phyloP scores from a whole-genome alignment of 2,329 filamentous ascomycete species.

The Aspergillus persii region DNA sequence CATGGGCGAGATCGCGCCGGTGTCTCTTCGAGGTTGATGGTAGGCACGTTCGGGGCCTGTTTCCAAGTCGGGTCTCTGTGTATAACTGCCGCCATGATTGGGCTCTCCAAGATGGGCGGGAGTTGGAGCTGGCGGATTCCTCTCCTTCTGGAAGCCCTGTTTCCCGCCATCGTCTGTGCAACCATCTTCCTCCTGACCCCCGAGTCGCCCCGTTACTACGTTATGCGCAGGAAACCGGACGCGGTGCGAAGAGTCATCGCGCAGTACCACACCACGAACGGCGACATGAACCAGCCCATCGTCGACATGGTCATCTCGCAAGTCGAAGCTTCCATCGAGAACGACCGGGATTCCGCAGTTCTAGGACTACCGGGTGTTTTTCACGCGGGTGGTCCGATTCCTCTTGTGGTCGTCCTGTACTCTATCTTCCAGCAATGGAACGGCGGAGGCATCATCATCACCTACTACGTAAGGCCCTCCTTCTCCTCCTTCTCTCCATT shows the following conservation, averaged over 20 bases:
- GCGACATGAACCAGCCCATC: conserved; percentile 41
- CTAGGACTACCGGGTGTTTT: conserved; percentile 50
- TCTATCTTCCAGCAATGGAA: conserved; percentile 50
- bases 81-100: conserved; percentile 46
- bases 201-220: conserved; percentile 37
- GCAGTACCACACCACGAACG: conserved; percentile 44
- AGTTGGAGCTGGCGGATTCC: conserved; percentile 41
- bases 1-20: conserved; percentile 36
- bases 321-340: conserved; percentile 47
- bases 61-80: conserved; percentile 47
- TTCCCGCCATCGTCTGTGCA: conserved; percentile 47
- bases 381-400: conserved; percentile 45
- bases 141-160: conserved; percentile 48
- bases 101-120: conserved; percentile 37
- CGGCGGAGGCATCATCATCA: conserved; percentile 48
- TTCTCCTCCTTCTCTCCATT: background rate
- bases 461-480: conserved; percentile 36
- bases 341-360: conserved; percentile 39
- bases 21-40: conserved; percentile 42
- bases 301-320: conserved; percentile 43
- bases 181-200: conserved; percentile 44
- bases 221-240: conserved; percentile 33
- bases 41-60: conserved; percentile 49
- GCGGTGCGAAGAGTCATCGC: conserved; percentile 29
- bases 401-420: conserved; percentile 46